These are phyloP conservation scores for Cucurbita moschata DNA, from an alignment of 306 rosid genomes.

Conservation along the genomic window DNA sequence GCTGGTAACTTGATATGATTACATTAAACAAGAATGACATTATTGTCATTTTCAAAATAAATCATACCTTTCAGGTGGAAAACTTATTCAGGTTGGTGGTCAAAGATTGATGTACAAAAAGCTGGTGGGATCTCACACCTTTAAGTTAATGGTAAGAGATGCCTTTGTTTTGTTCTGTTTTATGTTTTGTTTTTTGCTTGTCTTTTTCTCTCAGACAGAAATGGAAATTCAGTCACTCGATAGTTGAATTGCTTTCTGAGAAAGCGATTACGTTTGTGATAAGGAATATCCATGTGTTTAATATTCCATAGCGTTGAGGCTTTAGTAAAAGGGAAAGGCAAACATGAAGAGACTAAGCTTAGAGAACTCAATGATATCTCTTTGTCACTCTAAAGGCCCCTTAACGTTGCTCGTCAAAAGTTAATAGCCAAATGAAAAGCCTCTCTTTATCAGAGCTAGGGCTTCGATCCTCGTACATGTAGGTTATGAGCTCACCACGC, in stretches of 20 bases:
- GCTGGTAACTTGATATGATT: background rate
- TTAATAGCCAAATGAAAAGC: no score
- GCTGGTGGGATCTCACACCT: background rate
- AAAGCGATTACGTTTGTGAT: background rate
- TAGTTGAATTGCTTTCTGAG: background rate
- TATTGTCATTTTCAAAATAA: background rate
- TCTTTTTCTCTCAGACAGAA: background rate
- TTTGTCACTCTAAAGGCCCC: no score
- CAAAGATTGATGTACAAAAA: background rate
- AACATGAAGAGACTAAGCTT: no score
- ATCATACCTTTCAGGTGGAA: background rate
- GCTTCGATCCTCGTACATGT: slow-evolving; percentile 1
- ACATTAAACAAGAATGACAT: background rate
- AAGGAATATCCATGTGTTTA: background rate
- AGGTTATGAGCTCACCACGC: slow-evolving; percentile 7
- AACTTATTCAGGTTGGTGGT: background rate
- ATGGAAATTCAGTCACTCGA: background rate
- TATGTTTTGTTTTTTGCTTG: background rate
- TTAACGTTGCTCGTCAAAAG: no score
- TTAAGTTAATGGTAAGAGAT: background rate
- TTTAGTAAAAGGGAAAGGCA: background rate
- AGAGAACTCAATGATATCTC: no score
- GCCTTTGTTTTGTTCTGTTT: background rate
- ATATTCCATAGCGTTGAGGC: background rate
- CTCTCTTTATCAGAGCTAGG: background rate